These are phyloP conservation scores for Croton setiger DNA, from an alignment of 441 rosid species.

Conservation along the genomic window DNA sequence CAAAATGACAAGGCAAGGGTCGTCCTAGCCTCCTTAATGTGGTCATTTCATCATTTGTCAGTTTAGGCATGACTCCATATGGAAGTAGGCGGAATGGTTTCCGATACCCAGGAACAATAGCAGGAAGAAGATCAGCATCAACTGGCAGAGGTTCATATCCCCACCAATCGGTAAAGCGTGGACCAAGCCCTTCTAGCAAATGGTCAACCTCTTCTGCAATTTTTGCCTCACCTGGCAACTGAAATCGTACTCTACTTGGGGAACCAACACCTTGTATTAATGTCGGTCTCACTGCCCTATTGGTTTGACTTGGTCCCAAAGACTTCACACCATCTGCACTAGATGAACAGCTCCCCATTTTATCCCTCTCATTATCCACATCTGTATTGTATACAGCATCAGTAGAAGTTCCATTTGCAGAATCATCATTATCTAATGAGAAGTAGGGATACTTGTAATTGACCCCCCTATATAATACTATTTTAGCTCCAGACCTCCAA, in stretches of 20 bases:
- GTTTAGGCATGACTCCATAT: slow-evolving; percentile 68
- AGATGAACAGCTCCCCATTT: slow-evolving; percentile 28
- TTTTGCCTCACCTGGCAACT: slow-evolving; percentile 73
- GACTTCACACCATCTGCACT: slow-evolving; percentile 21
- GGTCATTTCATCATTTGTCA: slow-evolving; percentile 96
- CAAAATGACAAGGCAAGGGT: slow-evolving; percentile 94
- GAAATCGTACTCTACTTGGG: slow-evolving; percentile 76
- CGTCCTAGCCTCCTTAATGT: slow-evolving; percentile 85
- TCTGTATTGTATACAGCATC: slow-evolving; percentile 26
- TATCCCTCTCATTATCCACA: slow-evolving; percentile 27
- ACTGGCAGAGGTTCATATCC: slow-evolving; percentile 94
- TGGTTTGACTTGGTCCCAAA: slow-evolving; percentile 24
- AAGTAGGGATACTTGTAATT: slow-evolving; percentile 89
- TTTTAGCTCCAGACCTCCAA: slow-evolving; percentile 90
- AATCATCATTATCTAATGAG: slow-evolving; percentile 34
- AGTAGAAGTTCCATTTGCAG: slow-evolving; percentile 25
- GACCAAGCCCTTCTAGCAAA: slow-evolving; percentile 88
- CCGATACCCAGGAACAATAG: slow-evolving; percentile 66
- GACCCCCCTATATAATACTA: slow-evolving; percentile 78
- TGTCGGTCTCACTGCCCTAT: slow-evolving; percentile 31
- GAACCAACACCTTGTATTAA: slow-evolving; percentile 71
- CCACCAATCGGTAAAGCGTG: slow-evolving; percentile 94
- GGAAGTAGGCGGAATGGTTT: slow-evolving; percentile 98
- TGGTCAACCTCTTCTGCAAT: slow-evolving; percentile 73
- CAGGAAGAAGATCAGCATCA: slow-evolving; percentile 94